These are phyloP conservation scores for Backusella tuberculispora DNA, from an alignment of 192 early-diverging fungal species.

Conservation along the genomic window DNA sequence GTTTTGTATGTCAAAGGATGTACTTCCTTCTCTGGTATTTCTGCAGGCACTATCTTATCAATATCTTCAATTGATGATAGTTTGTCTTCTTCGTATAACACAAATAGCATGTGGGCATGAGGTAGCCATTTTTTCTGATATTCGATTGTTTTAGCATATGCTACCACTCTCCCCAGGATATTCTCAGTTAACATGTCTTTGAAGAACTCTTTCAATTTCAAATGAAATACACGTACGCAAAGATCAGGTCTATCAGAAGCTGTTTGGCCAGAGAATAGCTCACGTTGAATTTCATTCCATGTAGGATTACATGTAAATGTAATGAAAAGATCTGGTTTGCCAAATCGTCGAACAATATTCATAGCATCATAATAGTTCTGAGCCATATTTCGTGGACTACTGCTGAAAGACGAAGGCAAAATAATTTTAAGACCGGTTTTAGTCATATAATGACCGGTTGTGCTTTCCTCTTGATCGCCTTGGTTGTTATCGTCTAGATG, in stretches of 20 bases:
- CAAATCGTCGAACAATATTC: constrained; percentile 18
- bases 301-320: constrained; percentile 36
- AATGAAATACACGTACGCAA: constrained; percentile 17
- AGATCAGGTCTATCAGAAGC: constrained; percentile 28
- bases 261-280: neutral
- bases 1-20: constrained; percentile 20
- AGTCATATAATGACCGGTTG: neutral
- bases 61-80: neutral
- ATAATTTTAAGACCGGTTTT: constrained; percentile 8
- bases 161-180: constrained; percentile 17
- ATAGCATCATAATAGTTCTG: constrained; percentile 41
- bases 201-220: constrained; percentile 26
- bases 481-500: neutral
- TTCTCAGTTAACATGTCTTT: too few species aligned
- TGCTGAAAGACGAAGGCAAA: constrained; percentile 30
- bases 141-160: constrained; percentile 39
- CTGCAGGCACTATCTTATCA: constrained; percentile 24
- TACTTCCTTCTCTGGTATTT: constrained; percentile 16
- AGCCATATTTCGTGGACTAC: constrained; percentile 26
- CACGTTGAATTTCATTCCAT: neutral
- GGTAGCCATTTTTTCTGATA: constrained; percentile 45
- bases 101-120: constrained; percentile 45
- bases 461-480: neutral
- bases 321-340: constrained; percentile 30
- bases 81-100: constrained; percentile 25